These are phyloP conservation scores for Lachancea nothofagi DNA, from an alignment of 805 yeast species.

Conservation along the genomic window DNA sequence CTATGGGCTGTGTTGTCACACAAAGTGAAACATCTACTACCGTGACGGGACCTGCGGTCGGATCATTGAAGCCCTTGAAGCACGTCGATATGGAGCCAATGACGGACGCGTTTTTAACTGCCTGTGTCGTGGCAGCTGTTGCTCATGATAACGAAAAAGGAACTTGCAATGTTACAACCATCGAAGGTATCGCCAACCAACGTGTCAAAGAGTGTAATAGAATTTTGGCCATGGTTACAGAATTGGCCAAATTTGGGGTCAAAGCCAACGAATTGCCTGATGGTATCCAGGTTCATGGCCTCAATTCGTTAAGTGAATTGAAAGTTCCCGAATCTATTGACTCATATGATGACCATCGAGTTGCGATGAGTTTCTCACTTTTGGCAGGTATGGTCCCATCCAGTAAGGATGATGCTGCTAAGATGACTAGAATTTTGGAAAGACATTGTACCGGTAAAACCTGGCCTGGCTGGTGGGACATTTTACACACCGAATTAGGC, in stretches of 20 bases:
- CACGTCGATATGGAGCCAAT: conserved; percentile 97
- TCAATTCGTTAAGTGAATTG: conserved; percentile 42
- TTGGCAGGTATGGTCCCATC: conserved; percentile 61
- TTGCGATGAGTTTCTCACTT: conserved; percentile 94
- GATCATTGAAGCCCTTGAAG: conserved; percentile 60
- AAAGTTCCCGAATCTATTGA: conserved; percentile 48
- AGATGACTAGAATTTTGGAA: conserved; percentile 57
- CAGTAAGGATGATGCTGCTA: conserved; percentile 3
- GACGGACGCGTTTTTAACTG: conserved; percentile 98
- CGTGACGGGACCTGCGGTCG: conserved; percentile 80
- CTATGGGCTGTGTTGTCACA: conserved; percentile 89
- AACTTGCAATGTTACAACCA: conserved; percentile 53
- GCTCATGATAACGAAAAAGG: conserved; percentile 49
- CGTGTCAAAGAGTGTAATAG: conserved; percentile 97
- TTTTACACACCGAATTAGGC: conserved; percentile 62
- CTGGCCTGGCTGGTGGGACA: conserved; percentile 99
- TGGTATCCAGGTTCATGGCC: conserved; percentile 84
- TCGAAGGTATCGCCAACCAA: conserved; percentile 95
- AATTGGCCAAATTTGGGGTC: conserved; percentile 88
- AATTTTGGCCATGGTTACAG: conserved; percentile 88
- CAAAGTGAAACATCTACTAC: conserved; percentile 87
- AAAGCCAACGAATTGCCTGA: conserved; percentile 78
- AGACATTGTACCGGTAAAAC: conserved; percentile 94
- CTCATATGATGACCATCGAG: conserved; percentile 94
- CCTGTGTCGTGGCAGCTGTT: conserved; percentile 94